Evolutionary conservation across 2,329 filamentous ascomycete species (phyloP).

Genomic region (Alternaria triticimaculans): DNA sequence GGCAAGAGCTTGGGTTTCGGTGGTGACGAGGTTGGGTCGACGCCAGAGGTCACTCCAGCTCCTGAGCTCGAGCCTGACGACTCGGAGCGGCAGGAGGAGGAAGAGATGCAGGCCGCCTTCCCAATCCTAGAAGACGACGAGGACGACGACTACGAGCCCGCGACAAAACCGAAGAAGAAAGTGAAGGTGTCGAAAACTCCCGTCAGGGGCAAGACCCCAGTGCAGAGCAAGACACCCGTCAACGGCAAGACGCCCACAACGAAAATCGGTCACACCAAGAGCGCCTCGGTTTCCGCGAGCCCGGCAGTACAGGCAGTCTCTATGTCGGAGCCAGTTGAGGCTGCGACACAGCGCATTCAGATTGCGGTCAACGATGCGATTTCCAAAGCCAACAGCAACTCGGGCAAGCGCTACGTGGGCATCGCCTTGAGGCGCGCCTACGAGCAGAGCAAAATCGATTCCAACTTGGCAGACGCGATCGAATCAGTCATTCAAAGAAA

Average conservation of each 20-base stretch:
- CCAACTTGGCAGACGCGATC: slow-evolving; percentile 49
- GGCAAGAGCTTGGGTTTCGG: slow-evolving; percentile 49
- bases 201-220: slow-evolving; percentile 45
- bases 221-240: slow-evolving; percentile 41
- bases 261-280: slow-evolving; percentile 33
- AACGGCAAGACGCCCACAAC: slow-evolving; percentile 34
- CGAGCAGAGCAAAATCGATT: slow-evolving; percentile 48
- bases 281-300: slow-evolving; percentile 24
- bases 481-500: slow-evolving; percentile 52
- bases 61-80: slow-evolving; percentile 50
- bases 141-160: slow-evolving; percentile 56
- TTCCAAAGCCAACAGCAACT: slow-evolving; percentile 48
- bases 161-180: slow-evolving; percentile 43
- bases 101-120: slow-evolving; percentile 39
- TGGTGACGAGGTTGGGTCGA: slow-evolving; percentile 53
- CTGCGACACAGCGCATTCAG: slow-evolving; percentile 35
- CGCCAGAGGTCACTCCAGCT: slow-evolving; percentile 54
- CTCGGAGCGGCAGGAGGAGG: slow-evolving; percentile 49
- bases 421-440: slow-evolving; percentile 53
- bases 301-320: slow-evolving; percentile 24
- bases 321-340: slow-evolving; percentile 15
- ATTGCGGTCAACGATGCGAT: slow-evolving; percentile 53
- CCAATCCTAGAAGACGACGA: slow-evolving; percentile 51
- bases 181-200: slow-evolving; percentile 38
- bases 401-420: slow-evolving; percentile 31